A percentile compares a stretch with the other conserved stretches of the same genome.
phyloP scores from a whole-genome alignment of 805 yeast species.

The Suhomyces sp. region DNA sequence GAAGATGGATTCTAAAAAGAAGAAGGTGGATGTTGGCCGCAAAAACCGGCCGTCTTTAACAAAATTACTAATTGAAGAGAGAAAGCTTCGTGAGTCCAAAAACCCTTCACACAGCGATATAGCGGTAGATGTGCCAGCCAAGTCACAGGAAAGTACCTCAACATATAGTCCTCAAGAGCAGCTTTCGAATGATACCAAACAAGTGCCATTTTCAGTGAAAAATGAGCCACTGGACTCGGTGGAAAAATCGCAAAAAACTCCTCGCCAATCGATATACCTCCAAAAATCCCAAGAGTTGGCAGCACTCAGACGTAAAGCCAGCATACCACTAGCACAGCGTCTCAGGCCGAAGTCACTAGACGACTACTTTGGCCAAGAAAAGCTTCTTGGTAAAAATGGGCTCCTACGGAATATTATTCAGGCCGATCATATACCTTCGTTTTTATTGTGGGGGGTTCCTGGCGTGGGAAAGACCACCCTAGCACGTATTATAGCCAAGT shows the following conservation, averaged over 20 bases:
- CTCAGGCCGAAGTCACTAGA: slow-evolving; percentile 36
- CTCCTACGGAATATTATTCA: slow-evolving; percentile 32
- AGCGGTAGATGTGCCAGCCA: not conserved
- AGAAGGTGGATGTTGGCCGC: slow-evolving; percentile 15
- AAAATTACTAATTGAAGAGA: slow-evolving; percentile 33
- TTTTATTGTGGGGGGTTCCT: slow-evolving; percentile 44
- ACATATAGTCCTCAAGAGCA: not conserved
- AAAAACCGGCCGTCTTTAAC: slow-evolving; percentile 33
- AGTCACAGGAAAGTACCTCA: not conserved
- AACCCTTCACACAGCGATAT: not conserved
- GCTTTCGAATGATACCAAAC: not conserved
- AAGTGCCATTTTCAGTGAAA: not conserved
- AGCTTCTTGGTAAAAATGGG: slow-evolving; percentile 38
- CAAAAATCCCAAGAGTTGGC: slow-evolving; percentile 7
- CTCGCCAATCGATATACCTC: not conserved
- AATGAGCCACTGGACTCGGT: not conserved
- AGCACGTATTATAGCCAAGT: slow-evolving; percentile 37
- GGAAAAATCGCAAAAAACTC: not conserved
- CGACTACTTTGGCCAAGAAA: slow-evolving; percentile 43
- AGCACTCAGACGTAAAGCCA: slow-evolving; percentile 18
- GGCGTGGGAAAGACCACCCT: slow-evolving; percentile 45
- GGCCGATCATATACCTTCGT: slow-evolving; percentile 37
- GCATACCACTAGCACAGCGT: slow-evolving; percentile 39
- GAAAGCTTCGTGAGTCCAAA: slow-evolving; percentile 12
- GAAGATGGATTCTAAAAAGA: slow-evolving; percentile 24